A percentile compares a stretch with the other conserved stretches of the same genome.
Evolutionary conservation across 768 basidiomycete species (phyloP).

Genomic region (Mycena olivaceomarginata): DNA sequence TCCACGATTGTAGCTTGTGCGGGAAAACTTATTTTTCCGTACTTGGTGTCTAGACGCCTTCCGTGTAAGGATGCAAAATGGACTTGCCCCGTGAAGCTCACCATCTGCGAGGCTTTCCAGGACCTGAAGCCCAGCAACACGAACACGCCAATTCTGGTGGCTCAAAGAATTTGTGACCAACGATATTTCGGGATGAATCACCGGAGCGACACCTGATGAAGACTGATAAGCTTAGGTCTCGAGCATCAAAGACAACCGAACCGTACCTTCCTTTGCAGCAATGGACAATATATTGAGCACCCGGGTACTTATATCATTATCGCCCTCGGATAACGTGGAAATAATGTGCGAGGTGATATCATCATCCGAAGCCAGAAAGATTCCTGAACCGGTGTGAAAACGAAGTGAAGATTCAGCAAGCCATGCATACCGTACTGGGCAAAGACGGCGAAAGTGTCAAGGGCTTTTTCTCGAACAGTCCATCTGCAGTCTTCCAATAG

Average conservation of each 20-base stretch:
- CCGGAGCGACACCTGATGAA: background rate
- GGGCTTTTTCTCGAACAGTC: background rate
- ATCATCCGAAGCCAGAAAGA: background rate
- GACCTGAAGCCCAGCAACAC: constrained; percentile 1
- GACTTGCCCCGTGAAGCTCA: background rate
- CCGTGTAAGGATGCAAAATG: background rate
- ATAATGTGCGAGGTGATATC: constrained; percentile 1
- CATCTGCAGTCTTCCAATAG: background rate
- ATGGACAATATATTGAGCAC: constrained; percentile 15
- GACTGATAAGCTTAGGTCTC: background rate
- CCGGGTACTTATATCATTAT: background rate
- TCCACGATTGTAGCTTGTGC: background rate
- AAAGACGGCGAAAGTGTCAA: constrained; percentile 1
- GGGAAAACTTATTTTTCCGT: background rate
- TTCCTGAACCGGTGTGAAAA: background rate
- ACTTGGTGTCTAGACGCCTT: background rate
- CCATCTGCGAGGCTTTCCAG: background rate
- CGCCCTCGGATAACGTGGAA: constrained; percentile 11
- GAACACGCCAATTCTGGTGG: constrained; percentile 4
- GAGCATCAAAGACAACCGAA: background rate
- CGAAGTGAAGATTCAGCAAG: background rate
- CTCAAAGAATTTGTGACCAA: background rate
- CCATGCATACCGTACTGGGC: background rate
- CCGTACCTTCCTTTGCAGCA: background rate
- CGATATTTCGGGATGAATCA: background rate